Evolutionary conservation across 495 filamentous ascomycete species (phyloP).

Genomic region (Aspergillus nanangensis): DNA sequence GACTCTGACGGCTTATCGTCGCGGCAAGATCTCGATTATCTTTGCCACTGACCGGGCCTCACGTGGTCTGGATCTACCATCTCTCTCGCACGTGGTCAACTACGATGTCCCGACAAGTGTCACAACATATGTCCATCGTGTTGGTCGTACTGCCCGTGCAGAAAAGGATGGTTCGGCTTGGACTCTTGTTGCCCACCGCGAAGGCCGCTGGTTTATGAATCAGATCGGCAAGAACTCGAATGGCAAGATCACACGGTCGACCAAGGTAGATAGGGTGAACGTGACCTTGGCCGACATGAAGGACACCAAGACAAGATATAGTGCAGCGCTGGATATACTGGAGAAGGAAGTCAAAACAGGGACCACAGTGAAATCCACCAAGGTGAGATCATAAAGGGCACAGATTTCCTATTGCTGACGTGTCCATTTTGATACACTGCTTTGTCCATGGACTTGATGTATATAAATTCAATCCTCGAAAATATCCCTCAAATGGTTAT

Average conservation of each 20-base stretch:
- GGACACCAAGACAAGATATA: slow-evolving; percentile 54
- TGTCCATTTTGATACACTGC: too few species aligned
- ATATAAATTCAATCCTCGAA: neutral
- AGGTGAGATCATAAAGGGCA: neutral
- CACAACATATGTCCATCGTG: slow-evolving; percentile 85
- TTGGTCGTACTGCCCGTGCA: slow-evolving; percentile 86
- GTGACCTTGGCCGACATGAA: slow-evolving; percentile 35
- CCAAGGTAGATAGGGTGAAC: slow-evolving; percentile 40
- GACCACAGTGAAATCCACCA: slow-evolving; percentile 6
- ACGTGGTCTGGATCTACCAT: slow-evolving; percentile 81
- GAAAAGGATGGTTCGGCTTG: slow-evolving; percentile 73
- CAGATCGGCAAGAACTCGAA: slow-evolving; percentile 54
- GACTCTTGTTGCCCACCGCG: slow-evolving; percentile 71
- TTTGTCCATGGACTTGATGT: neutral
- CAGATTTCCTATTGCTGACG: neutral
- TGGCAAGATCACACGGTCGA: slow-evolving; percentile 39
- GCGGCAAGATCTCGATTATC: slow-evolving; percentile 63
- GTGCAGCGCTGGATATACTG: slow-evolving; percentile 49
- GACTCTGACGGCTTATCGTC: slow-evolving; percentile 58
- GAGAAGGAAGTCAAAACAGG: slow-evolving; percentile 36
- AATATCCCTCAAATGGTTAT: neutral
- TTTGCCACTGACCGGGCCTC: slow-evolving; percentile 90
- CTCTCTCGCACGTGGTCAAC: slow-evolving; percentile 81
- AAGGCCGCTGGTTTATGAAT: slow-evolving; percentile 84
- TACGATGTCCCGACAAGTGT: slow-evolving; percentile 84